A percentile compares a stretch with the other conserved stretches of the same genome.
These are phyloP conservation scores for Theileria parva DNA, from an alignment of 169 alveolate species.

Conservation along the genomic window DNA sequence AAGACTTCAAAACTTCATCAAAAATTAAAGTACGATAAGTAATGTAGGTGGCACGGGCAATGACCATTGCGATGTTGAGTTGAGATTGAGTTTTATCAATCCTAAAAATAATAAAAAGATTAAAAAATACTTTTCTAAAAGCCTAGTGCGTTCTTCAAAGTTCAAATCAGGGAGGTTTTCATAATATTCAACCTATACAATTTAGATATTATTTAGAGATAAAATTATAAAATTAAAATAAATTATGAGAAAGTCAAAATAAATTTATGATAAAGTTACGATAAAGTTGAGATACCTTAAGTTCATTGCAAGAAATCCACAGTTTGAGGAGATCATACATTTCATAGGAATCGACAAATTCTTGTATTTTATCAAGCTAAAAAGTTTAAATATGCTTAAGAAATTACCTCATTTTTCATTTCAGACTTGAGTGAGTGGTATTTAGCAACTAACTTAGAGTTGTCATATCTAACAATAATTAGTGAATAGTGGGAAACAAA, in stretches of 20 bases:
- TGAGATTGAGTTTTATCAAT: slow-evolving; percentile 51
- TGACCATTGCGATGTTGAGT: slow-evolving; percentile 37
- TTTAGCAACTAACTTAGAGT: slow-evolving; percentile 37
- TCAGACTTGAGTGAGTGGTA: slow-evolving; percentile 54
- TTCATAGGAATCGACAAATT: slow-evolving; percentile 27
- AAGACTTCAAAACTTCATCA: slow-evolving; percentile 46
- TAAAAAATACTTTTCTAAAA: slow-evolving; percentile 30
- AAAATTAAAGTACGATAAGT: slow-evolving; percentile 61
- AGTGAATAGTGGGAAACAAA: not conserved
- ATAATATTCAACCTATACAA: slow-evolving; percentile 52
- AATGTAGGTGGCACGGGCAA: slow-evolving; percentile 62
- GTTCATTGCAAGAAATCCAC: slow-evolving; percentile 63
- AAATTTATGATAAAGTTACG: not conserved
- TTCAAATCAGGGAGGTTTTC: slow-evolving; percentile 45
- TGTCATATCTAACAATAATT: slow-evolving; percentile 16
- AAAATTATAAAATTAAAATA: no score
- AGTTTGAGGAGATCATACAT: slow-evolving; percentile 54
- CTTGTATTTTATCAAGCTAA: slow-evolving; percentile 40
- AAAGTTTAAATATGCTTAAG: not conserved
- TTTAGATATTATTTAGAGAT: no score
- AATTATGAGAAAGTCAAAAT: no score
- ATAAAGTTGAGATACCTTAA: slow-evolving; percentile 35
- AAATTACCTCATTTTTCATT: slow-evolving; percentile 40
- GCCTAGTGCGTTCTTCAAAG: slow-evolving; percentile 35
- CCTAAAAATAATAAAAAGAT: slow-evolving; percentile 12